Evolutionary conservation across 352 stramenopile genomes (phyloP).

Genomic region (Phytopythium helicoides): DNA sequence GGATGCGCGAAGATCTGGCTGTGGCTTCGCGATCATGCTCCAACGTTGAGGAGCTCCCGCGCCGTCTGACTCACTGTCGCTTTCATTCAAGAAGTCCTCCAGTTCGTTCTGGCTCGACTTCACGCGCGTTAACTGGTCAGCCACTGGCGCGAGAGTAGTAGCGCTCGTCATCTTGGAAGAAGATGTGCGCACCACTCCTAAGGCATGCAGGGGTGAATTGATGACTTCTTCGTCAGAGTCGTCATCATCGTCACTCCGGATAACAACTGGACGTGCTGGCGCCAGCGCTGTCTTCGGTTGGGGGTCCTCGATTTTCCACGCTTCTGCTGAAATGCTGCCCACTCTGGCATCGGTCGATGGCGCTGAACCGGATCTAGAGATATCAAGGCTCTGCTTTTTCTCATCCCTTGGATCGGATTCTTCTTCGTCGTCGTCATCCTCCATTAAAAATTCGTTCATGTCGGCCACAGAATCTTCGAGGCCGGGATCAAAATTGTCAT

Average conservation of each 20-base stretch:
- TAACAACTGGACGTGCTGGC: slow-evolving; percentile 11
- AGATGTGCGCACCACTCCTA: slow-evolving; percentile 1
- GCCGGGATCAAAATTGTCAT: background rate
- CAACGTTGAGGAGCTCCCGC: slow-evolving; percentile 4
- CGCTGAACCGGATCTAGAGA: background rate
- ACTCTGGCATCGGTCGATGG: too few species aligned
- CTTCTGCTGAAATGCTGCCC: too few species aligned
- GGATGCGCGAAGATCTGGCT: slow-evolving; percentile 8
- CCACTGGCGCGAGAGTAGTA: background rate
- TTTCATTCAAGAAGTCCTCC: slow-evolving; percentile 65
- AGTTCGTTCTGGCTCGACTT: slow-evolving; percentile 36
- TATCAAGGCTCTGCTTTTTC: background rate
- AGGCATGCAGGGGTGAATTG: background rate
- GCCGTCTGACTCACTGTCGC: slow-evolving; percentile 49
- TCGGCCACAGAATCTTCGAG: background rate
- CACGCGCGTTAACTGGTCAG: slow-evolving; percentile 4
- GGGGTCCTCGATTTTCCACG: background rate
- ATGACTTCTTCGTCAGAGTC: slow-evolving; percentile 4
- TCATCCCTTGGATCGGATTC: background rate
- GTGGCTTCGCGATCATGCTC: background rate
- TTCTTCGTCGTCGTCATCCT: slow-evolving; percentile 2
- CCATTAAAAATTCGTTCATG: slow-evolving; percentile 1
- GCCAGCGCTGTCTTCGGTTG: background rate
- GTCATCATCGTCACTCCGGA: slow-evolving; percentile 26
- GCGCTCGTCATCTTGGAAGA: slow-evolving; percentile 4